Percentiles rank a stretch among this genome's conserved stretches.
These are phyloP conservation scores for Liriodendron chinense DNA, from an alignment of 164 flowering plant genomes.

Conservation along the genomic window DNA sequence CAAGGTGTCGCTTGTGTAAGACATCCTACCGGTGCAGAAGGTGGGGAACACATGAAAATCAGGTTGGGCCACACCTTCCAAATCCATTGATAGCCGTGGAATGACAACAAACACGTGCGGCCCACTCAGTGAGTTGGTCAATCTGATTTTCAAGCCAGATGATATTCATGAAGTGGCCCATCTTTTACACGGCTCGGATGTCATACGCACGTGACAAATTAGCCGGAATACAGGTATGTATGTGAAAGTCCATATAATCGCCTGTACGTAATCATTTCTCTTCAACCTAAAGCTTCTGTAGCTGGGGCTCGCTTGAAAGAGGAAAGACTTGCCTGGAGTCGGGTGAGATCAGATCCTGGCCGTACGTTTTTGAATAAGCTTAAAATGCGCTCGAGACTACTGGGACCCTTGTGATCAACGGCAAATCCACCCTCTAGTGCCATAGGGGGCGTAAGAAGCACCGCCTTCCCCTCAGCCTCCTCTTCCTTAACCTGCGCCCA, in stretches of 20 bases:
- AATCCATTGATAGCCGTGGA: no score
- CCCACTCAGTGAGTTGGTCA: no score
- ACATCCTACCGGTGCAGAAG: no score
- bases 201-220: no score
- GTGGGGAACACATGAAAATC: no score
- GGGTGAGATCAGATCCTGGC: slow-evolving; percentile 74
- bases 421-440: slow-evolving; percentile 37
- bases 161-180: no score
- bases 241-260: neutral
- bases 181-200: no score
- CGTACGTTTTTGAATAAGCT: slow-evolving; percentile 62
- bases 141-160: no score
- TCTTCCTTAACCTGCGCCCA: slow-evolving; percentile 19
- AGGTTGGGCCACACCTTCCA: no score
- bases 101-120: no score
- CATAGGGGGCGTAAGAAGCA: slow-evolving; percentile 53
- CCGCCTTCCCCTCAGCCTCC: slow-evolving; percentile 13
- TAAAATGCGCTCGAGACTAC: slow-evolving; percentile 47
- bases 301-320: neutral
- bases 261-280: neutral
- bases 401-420: slow-evolving; percentile 43
- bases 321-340: slow-evolving; percentile 45
- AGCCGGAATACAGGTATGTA: neutral
- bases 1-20: no score
- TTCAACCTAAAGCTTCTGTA: neutral